Percentiles rank a stretch among this genome's conserved stretches.
Evolutionary conservation across 202 grass and related monocot species (phyloP).

Genomic region (Zizania palustris): DNA sequence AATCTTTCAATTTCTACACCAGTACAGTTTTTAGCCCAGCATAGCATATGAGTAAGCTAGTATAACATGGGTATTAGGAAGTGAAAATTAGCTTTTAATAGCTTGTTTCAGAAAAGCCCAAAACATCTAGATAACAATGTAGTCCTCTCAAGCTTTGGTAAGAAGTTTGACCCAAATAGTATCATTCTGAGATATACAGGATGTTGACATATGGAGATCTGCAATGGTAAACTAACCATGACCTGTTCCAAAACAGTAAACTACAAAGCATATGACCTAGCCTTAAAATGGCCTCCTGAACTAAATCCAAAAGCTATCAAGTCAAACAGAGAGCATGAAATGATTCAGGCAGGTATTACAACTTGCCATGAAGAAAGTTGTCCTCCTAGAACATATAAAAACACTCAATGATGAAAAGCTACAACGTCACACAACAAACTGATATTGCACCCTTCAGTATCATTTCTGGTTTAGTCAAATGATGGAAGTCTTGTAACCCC

Average conservation of each 20-base stretch:
- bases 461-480: conserved; percentile 16
- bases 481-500: not conserved
- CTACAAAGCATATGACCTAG: conserved; percentile 13
- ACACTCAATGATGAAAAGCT: not conserved
- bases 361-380: not conserved
- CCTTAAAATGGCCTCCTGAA: not conserved
- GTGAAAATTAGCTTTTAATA: conserved; percentile 11
- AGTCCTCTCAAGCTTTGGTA: conserved; percentile 1
- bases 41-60: not conserved
- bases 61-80: not conserved
- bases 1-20: not conserved
- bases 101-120: conserved; percentile 15
- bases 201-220: not conserved
- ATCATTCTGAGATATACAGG: conserved; percentile 18
- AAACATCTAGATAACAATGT: not conserved
- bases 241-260: conserved; percentile 14
- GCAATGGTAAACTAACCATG: conserved; percentile 8
- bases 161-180: not conserved
- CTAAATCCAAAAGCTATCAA: conserved; percentile 28
- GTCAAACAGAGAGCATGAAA: conserved; percentile 10
- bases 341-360: conserved; percentile 4
- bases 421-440: not conserved
- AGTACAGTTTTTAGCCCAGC: conserved; percentile 6
- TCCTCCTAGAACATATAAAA: conserved; percentile 22
- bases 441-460: not conserved